These are phyloP conservation scores for Chaetomiaceae sp. DNA, from an alignment of 2,329 filamentous ascomycete genomes.

Conservation along the genomic window DNA sequence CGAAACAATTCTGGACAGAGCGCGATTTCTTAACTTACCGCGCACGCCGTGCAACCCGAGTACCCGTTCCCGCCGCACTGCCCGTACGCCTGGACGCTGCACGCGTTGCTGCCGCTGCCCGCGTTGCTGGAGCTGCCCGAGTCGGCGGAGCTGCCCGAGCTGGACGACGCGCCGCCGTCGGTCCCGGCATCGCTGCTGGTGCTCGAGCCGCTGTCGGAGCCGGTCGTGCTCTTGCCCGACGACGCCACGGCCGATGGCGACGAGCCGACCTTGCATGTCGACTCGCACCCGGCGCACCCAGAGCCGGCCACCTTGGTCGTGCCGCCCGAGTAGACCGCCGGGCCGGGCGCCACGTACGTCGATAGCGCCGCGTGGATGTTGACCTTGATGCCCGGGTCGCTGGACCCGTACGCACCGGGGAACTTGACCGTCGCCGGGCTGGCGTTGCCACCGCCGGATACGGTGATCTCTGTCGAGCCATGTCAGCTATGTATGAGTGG, in stretches of 20 bases:
- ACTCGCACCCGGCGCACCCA: slow-evolving; percentile 35
- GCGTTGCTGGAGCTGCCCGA: too few species aligned
- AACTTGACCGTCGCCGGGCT: slow-evolving; percentile 31
- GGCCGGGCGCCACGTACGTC: slow-evolving; percentile 39
- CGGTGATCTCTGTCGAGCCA: too few species aligned
- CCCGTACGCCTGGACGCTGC: slow-evolving; percentile 26
- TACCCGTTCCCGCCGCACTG: slow-evolving; percentile 38
- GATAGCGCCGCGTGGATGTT: slow-evolving; percentile 40
- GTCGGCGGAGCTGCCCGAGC: slow-evolving; percentile 30
- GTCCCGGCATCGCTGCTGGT: slow-evolving; percentile 21
- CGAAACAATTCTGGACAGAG: slow-evolving; percentile 12
- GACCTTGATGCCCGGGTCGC: slow-evolving; percentile 41
- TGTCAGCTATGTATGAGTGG: too few species aligned
- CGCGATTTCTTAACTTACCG: slow-evolving; percentile 24
- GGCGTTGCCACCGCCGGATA: slow-evolving; percentile 27
- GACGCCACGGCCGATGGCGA: slow-evolving; percentile 5
- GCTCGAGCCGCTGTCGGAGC: slow-evolving; percentile 14
- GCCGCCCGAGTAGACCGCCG: slow-evolving; percentile 36
- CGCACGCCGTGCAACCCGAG: slow-evolving; percentile 37
- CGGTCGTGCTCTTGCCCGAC: too few species aligned
- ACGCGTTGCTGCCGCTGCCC: slow-evolving; percentile 1
- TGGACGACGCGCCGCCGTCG: neutral
- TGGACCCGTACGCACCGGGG: slow-evolving; percentile 39
- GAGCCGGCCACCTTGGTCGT: slow-evolving; percentile 36
- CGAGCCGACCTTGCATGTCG: slow-evolving; percentile 33